Evolutionary conservation across 768 basidiomycete species (phyloP).

Genomic region (Leccinum truebloodii): DNA sequence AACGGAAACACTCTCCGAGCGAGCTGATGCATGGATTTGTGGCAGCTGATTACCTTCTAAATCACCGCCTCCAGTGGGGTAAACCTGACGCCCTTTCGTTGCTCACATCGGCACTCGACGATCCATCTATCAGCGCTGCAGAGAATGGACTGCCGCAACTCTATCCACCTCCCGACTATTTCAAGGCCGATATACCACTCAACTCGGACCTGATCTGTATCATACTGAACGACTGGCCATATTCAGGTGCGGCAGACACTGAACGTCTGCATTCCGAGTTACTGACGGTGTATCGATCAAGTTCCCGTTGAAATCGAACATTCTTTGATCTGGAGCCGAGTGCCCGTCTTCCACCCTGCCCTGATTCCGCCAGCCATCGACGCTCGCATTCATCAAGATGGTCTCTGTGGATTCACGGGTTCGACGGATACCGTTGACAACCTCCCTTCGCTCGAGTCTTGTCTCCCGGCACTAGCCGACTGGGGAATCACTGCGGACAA

Average conservation of each 20-base stretch:
- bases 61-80: constrained; percentile 75
- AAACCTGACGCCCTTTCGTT: constrained; percentile 62
- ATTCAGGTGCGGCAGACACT: constrained; percentile 55
- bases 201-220: constrained; percentile 58
- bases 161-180: constrained; percentile 49
- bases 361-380: constrained; percentile 53
- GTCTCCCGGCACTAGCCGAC: constrained; percentile 62
- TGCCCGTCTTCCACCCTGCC: constrained; percentile 67
- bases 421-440: constrained; percentile 52
- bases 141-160: constrained; percentile 1
- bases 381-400: constrained; percentile 67
- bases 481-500: constrained; percentile 70
- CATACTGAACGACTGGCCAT: constrained; percentile 87
- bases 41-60: constrained; percentile 70
- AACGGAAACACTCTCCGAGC: neutral
- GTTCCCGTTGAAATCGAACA: constrained; percentile 77
- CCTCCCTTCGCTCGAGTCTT: constrained; percentile 57
- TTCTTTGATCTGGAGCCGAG: constrained; percentile 72
- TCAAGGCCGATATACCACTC: constrained; percentile 59
- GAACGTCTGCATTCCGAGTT: neutral
- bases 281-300: constrained; percentile 13
- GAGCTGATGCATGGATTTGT: neutral
- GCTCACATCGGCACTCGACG: constrained; percentile 54
- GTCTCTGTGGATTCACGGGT: constrained; percentile 83
- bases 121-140: constrained; percentile 24